phyloP scores from a whole-genome alignment of 2,329 filamentous ascomycete genomes.

The Capronia americana region DNA sequence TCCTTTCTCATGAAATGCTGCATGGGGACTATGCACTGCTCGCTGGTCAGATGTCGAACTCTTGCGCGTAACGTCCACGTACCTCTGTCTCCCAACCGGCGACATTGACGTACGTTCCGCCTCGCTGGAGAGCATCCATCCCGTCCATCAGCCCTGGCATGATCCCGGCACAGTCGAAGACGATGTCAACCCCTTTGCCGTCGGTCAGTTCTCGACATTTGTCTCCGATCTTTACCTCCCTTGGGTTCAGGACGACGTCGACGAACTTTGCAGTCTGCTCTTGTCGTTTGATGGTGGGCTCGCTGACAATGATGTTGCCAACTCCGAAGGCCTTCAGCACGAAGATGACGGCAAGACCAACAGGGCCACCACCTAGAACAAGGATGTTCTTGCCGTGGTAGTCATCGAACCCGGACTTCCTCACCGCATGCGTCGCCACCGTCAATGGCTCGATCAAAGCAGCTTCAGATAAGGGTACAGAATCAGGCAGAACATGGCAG shows the following conservation, averaged over 20 bases:
- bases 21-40: conserved; percentile 41
- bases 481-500: conserved; percentile 56
- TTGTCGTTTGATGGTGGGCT: conserved; percentile 55
- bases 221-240: conserved; percentile 54
- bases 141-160: conserved; percentile 57
- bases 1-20: conserved; percentile 43
- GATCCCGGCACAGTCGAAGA: conserved; percentile 61
- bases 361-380: conserved; percentile 61
- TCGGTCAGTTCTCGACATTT: conserved; percentile 42
- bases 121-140: conserved; percentile 54
- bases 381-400: conserved; percentile 54
- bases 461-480: conserved; percentile 58
- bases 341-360: conserved; percentile 58
- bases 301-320: conserved; percentile 59
- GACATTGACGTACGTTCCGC: conserved; percentile 61
- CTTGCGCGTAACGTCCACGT: not conserved
- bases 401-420: conserved; percentile 50
- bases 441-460: conserved; percentile 61
- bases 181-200: conserved; percentile 56
- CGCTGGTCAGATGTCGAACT: conserved; percentile 6
- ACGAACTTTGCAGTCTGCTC: conserved; percentile 58
- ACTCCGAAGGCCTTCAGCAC: conserved; percentile 51
- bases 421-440: conserved; percentile 63
- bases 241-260: conserved; percentile 58
- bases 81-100: conserved; percentile 56